Conservation (phyloP, 1,284 basidiomycete species). For the Heterobasidion occidentale region DNA sequence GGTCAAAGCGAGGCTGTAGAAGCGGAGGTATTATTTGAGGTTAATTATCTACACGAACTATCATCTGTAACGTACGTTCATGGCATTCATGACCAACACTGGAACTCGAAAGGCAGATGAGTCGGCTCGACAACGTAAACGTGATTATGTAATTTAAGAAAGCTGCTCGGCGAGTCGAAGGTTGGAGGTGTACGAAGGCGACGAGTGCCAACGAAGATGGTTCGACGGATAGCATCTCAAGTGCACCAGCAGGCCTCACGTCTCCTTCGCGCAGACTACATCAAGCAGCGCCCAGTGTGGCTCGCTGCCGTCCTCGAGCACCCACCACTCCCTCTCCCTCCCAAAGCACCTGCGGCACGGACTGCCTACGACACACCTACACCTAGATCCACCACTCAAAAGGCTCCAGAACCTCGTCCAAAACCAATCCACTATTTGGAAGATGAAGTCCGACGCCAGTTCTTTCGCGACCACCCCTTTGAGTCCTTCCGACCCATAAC, state of each 20-base stretch:
- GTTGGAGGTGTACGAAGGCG: no score
- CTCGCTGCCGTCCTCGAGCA: slow-evolving; percentile 81
- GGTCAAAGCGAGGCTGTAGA: slow-evolving; percentile 4
- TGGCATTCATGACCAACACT: background rate
- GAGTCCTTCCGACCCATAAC: slow-evolving; percentile 82
- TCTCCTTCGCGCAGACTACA: slow-evolving; percentile 64
- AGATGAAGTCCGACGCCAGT: slow-evolving; percentile 82
- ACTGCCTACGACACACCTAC: slow-evolving; percentile 39
- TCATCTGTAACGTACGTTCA: background rate
- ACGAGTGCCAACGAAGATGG: slow-evolving; percentile 40
- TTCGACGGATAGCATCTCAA: slow-evolving; percentile 78
- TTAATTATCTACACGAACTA: background rate
- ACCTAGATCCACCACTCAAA: slow-evolving; percentile 12
- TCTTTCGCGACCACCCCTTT: slow-evolving; percentile 95
- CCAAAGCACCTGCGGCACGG: slow-evolving; percentile 59
- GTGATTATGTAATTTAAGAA: background rate
- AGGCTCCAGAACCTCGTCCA: slow-evolving; percentile 44
- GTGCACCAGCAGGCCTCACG: slow-evolving; percentile 87
- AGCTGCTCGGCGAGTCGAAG: background rate
- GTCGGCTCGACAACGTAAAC: background rate
- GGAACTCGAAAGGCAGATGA: background rate
- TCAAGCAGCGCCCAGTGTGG: slow-evolving; percentile 76
- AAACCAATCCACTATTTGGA: slow-evolving; percentile 74
- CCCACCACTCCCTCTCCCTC: slow-evolving; percentile 81
- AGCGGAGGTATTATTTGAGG: background rate